Evolutionary conservation across 805 yeast species (phyloP).

Genomic region (Kodamaea kakaduensis): DNA sequence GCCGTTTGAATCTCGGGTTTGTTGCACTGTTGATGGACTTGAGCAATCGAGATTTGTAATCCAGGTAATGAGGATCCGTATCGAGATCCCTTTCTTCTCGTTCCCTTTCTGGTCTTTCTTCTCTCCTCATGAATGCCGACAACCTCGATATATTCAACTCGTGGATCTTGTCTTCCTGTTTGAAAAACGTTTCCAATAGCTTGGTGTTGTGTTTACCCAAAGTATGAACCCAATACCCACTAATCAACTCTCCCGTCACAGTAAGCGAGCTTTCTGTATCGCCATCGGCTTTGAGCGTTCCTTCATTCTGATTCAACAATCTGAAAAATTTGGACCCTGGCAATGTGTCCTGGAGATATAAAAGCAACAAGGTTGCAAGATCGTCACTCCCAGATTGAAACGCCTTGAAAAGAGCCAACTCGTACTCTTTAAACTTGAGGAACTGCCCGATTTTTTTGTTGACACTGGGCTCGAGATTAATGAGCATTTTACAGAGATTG

Average conservation of each 20-base stretch:
- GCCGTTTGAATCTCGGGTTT: slow-evolving; percentile 17
- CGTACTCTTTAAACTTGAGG: slow-evolving; percentile 67
- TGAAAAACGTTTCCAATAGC: slow-evolving; percentile 25
- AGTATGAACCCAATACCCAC: slow-evolving; percentile 33
- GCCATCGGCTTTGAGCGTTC: slow-evolving; percentile 19
- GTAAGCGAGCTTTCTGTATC: slow-evolving; percentile 30
- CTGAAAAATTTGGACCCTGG: slow-evolving; percentile 68
- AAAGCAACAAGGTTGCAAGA: slow-evolving; percentile 53
- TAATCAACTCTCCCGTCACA: slow-evolving; percentile 36
- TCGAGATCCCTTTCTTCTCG: slow-evolving; percentile 3
- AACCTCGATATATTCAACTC: slow-evolving; percentile 18
- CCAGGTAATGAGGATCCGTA: slow-evolving; percentile 18
- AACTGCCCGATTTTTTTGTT: slow-evolving; percentile 55
- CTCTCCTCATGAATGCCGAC: slow-evolving; percentile 14
- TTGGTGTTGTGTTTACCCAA: slow-evolving; percentile 23
- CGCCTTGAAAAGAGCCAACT: slow-evolving; percentile 63
- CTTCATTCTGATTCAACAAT: slow-evolving; percentile 48
- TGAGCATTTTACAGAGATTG: slow-evolving; percentile 60
- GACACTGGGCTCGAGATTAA: slow-evolving; percentile 64
- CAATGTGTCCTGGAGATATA: slow-evolving; percentile 50
- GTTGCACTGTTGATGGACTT: slow-evolving; percentile 19
- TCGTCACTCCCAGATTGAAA: slow-evolving; percentile 59
- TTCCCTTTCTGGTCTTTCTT: no score
- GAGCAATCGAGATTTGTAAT: slow-evolving; percentile 22
- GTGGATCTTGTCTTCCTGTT: slow-evolving; percentile 27